Evolutionary conservation across 306 rosid genomes (phyloP), one percentile per base, ranked within the genome.

Genomic region (Gleditsia sinensis): DNA sequence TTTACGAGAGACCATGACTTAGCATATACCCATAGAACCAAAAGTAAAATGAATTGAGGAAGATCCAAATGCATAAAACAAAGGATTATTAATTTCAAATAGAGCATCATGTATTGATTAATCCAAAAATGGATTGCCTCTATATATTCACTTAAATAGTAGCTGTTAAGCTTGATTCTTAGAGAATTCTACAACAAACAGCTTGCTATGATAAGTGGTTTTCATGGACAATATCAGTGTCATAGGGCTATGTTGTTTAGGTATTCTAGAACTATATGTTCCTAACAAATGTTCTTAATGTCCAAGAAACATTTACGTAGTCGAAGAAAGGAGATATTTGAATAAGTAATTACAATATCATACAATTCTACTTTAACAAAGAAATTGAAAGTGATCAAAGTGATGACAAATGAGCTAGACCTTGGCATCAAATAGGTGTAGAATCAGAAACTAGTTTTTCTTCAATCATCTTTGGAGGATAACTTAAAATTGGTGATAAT

Each of bases 171-270:
- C 64, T 83, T 6, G 98, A 94, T 75, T 80, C 98, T 8, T 89
- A 88, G 56, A 85, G 98, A 77, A 55, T 88, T 19, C 49, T 94
- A 32, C 97, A 94, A 28, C 97, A 88, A 74, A 69, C 94, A n/a
- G 69, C 91, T 3, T 94, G 98, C 78, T 94, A 94, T 28, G 89
- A 94, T 57, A 89, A 74, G 42, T 81, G 91, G 96, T 89, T 81
- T 71, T 76, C 87, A 4, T 94, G 97, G 97, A 94, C 98, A 19
- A 64, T 94, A 36, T 80, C 87, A 3, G 95, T 94, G 33, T 89
- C 98, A 12, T 91, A 97, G 98, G 97, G 98, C 23, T 94, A 91
- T 14, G 91, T 97, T 12, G 91, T 94, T 80, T 96, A 90, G 65
- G 78, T 94, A 39, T 82, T 79, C 43, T 84, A 81, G 0, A 71